Base-by-base conservation (phyloP, 1,284 basidiomycete species). In the Irpex sp. region DNA sequence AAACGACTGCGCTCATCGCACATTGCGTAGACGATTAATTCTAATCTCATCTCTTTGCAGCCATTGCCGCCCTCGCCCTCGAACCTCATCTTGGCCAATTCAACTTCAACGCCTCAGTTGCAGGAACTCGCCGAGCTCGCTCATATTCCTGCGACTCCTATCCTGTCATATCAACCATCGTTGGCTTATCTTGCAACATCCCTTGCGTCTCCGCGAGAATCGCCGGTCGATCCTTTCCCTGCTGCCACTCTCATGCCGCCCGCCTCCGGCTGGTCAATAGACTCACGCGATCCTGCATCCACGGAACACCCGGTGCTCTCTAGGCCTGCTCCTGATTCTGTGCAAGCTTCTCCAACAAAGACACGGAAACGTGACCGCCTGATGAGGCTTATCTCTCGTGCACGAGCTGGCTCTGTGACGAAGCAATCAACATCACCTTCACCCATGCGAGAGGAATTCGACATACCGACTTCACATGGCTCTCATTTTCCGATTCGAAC, bases 191-290 rank as follows among this genome's bases (percentile, higher is more conserved):
- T 61, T 9, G 36, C 58, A 23, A 54, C 63, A 18, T 57, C 58
- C 4, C 14, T 58, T 12, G 53, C 56, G 18, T 60, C 64, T 10
- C 63, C 66, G 16, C 48, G 48, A 14, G 52, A 52, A 7, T 66
- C 67, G 4, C 63, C 64, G 14, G 63, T 66, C 18, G 28, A 56
- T 42, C 57, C 59, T 18, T 49, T 59, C 33, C 53, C 64, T 16
- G n/a, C 59, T 18, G 23, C 21, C 16, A 23, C 55, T 48, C 58
- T 57, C 63, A 65, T 63, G 49, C 66, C 68, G 8, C 55, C 42
- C 21, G 23, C 68, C 47, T 73, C 72, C 58, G 69, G 72, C 39
- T 73, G 72, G 72, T 73, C 72, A 37, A 64, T 73, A 49, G 72
- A 73, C 64, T 71, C 72, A 3, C 65, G 67, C 39, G 67, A 66